These are phyloP conservation scores for Tetrapisispora pingtungensis DNA, from an alignment of 805 yeast genomes.

Conservation along the genomic window DNA sequence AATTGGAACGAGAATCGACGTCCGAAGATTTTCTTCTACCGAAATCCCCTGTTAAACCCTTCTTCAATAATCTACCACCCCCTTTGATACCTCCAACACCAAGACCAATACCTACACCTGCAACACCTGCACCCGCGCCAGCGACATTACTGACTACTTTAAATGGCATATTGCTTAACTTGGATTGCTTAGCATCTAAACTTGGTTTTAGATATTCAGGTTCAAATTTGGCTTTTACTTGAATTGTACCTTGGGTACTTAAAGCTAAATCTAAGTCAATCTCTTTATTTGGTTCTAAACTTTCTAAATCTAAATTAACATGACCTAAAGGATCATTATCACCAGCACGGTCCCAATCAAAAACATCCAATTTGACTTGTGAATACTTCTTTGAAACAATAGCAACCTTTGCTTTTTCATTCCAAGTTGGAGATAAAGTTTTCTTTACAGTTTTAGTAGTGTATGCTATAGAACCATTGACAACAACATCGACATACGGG, in stretches of 20 bases:
- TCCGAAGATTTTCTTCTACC: neutral
- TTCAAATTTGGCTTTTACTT: conserved; percentile 42
- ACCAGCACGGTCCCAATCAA: conserved; percentile 76
- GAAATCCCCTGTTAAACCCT: conserved; percentile 12
- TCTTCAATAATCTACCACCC: conserved; percentile 36
- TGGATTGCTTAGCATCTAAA: conserved; percentile 16
- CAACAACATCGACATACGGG: conserved; percentile 46
- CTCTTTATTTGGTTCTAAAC: conserved; percentile 37
- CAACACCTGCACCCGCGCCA: conserved; percentile 33
- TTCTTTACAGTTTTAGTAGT: conserved; percentile 56
- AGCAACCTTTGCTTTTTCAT: conserved; percentile 52
- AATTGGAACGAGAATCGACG: neutral
- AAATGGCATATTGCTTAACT: conserved; percentile 38
- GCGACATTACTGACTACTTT: conserved; percentile 33
- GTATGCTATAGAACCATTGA: conserved; percentile 45
- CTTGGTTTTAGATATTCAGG: conserved; percentile 65
- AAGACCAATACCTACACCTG: conserved; percentile 29
- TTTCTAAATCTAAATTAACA: conserved; percentile 39
- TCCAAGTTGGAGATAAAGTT: conserved; percentile 67
- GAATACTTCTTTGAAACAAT: conserved; percentile 54
- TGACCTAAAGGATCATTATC: conserved; percentile 52
- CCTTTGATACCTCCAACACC: conserved; percentile 39
- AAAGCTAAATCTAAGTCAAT: conserved; percentile 41
- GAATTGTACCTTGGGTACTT: conserved; percentile 57
- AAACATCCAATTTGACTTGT: conserved; percentile 39